Evolutionary conservation across 768 basidiomycete genomes (phyloP).

Genomic region (Leccinum obscurum): DNA sequence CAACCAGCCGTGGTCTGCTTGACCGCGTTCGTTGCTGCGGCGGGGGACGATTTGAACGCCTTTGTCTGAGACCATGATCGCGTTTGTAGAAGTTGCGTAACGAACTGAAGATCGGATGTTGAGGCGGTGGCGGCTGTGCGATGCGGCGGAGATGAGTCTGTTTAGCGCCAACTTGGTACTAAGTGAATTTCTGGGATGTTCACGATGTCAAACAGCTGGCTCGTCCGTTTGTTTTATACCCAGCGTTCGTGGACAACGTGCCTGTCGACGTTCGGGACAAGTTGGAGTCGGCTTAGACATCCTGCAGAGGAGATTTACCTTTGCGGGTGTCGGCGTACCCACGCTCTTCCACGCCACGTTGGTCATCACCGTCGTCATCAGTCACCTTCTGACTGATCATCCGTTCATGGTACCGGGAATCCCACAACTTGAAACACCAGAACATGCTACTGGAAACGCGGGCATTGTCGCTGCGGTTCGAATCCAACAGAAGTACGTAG

Average conservation of each 20-base stretch:
- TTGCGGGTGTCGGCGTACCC: constrained; percentile 21
- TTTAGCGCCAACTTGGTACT: constrained; percentile 4
- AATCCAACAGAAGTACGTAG: background rate
- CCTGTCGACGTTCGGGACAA: background rate
- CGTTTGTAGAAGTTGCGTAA: background rate
- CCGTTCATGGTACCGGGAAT: background rate
- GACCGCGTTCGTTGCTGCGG: constrained; percentile 61
- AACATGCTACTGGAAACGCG: background rate
- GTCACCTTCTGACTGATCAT: background rate
- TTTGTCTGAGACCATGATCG: constrained; percentile 21
- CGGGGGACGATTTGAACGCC: constrained; percentile 47
- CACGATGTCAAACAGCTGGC: background rate
- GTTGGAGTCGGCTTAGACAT: constrained; percentile 13
- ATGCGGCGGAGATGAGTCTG: constrained; percentile 1
- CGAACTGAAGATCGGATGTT: background rate
- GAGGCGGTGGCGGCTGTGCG: background rate
- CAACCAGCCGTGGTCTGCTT: constrained; percentile 83
- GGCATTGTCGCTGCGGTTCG: background rate
- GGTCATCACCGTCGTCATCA: background rate
- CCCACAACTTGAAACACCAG: no score
- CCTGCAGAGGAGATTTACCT: constrained; percentile 19
- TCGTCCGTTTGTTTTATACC: constrained; percentile 21
- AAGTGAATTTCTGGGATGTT: constrained; percentile 5
- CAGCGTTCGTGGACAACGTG: background rate
- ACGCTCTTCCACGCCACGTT: constrained; percentile 25